Evolutionary conservation across 2,329 filamentous ascomycete genomes (phyloP).

Genomic region (Colletotrichum tropicale): DNA sequence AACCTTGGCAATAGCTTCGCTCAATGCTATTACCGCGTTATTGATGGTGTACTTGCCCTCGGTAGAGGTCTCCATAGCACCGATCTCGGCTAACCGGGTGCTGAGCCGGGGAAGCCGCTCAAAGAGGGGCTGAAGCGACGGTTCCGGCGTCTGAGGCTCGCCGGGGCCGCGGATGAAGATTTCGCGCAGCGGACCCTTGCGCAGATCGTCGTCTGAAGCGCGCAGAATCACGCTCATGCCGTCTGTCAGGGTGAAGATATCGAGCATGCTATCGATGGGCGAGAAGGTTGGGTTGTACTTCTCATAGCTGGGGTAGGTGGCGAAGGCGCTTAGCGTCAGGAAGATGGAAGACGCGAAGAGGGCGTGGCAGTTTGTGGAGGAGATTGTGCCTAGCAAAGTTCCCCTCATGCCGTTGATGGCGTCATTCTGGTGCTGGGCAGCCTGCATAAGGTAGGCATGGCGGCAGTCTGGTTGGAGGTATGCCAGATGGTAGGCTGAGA

Average conservation of each 20-base stretch:
- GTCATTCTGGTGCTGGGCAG: constrained; percentile 37
- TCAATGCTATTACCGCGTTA: constrained; percentile 9
- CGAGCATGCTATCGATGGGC: constrained; percentile 35
- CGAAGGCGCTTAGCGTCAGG: constrained; percentile 36
- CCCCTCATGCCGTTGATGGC: constrained; percentile 33
- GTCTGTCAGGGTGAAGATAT: constrained; percentile 33
- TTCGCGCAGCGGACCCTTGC: constrained; percentile 24
- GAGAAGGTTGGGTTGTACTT: constrained; percentile 19
- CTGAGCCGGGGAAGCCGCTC: not conserved
- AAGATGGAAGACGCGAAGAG: constrained; percentile 37
- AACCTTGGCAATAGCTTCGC: constrained; percentile 7
- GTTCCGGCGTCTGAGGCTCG: not conserved
- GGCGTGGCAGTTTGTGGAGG: constrained; percentile 32
- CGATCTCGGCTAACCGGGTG: not conserved
- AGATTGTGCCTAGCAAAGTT: constrained; percentile 27
- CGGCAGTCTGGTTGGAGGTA: constrained; percentile 29
- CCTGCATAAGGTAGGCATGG: constrained; percentile 28
- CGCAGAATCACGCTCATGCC: constrained; percentile 35
- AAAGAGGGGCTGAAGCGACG: not conserved
- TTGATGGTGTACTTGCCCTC: constrained; percentile 11
- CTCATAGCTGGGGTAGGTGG: constrained; percentile 25
- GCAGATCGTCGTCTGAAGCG: constrained; percentile 26
- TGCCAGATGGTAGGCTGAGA: constrained; percentile 34
- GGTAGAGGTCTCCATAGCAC: not conserved
- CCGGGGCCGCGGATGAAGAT: constrained; percentile 20